Evolutionary conservation across 306 rosid species (phyloP).

Genomic region (Cucumis hystrix): DNA sequence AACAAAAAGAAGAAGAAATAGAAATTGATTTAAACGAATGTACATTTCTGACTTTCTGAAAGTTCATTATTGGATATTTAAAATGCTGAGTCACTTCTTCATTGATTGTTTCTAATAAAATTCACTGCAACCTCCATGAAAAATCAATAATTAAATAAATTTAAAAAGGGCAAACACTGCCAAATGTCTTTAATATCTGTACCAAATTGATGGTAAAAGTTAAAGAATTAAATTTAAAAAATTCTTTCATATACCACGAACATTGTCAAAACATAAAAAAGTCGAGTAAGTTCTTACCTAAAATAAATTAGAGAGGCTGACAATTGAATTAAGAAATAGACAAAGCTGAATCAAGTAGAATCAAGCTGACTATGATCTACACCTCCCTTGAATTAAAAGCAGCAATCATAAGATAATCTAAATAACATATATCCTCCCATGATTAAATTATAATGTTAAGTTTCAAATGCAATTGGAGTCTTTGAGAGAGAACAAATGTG

Average conservation of each 20-base stretch:
- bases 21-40: not conserved
- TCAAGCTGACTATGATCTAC: slow-evolving; percentile 7
- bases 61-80: too few relatives aligned
- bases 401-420: slow-evolving; percentile 20
- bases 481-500: slow-evolving; percentile 25
- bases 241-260: too few relatives aligned
- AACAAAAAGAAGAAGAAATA: too few relatives aligned
- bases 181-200: not conserved
- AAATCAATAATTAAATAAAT: not conserved
- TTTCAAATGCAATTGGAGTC: slow-evolving; percentile 29
- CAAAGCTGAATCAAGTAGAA: not conserved
- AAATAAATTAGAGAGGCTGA: not conserved
- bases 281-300: too few relatives aligned
- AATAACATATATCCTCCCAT: slow-evolving; percentile 25
- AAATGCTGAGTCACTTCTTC: too few relatives aligned
- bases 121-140: not conserved
- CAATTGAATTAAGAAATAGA: not conserved
- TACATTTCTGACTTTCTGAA: not conserved
- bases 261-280: too few relatives aligned
- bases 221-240: too few relatives aligned
- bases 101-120: not conserved
- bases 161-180: not conserved
- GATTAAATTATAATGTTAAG: slow-evolving; percentile 44
- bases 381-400: slow-evolving; percentile 37
- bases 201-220: not conserved